These are phyloP conservation scores for Nakazawaea laoshanensis DNA, from an alignment of 805 yeast species.

Conservation along the genomic window DNA sequence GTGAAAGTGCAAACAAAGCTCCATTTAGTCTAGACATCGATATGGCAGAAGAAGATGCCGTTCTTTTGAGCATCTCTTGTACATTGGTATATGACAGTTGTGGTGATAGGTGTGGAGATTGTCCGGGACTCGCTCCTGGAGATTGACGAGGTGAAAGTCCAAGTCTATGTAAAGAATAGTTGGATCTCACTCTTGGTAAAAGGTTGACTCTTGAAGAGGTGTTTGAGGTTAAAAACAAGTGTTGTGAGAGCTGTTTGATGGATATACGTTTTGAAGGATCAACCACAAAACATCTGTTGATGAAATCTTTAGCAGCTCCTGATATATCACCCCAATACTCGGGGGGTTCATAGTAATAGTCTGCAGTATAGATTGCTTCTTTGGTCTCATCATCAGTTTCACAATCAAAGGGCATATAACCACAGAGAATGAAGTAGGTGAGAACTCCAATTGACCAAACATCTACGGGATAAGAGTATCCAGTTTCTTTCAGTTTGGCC, in stretches of 20 bases:
- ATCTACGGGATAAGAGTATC: slow-evolving; percentile 66
- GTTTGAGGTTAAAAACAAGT: slow-evolving; percentile 40
- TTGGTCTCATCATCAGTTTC: slow-evolving; percentile 84
- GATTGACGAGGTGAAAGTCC: slow-evolving; percentile 11
- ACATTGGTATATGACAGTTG: slow-evolving; percentile 8
- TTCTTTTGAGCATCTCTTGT: slow-evolving; percentile 5
- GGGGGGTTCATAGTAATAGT: slow-evolving; percentile 69
- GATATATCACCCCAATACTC: slow-evolving; percentile 74
- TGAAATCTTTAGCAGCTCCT: slow-evolving; percentile 58
- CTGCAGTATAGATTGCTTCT: slow-evolving; percentile 61
- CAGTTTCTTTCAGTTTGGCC: slow-evolving; percentile 30
- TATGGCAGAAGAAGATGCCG: slow-evolving; percentile 7
- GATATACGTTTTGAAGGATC: slow-evolving; percentile 37
- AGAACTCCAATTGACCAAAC: slow-evolving; percentile 80
- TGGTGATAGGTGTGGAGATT: slow-evolving; percentile 10
- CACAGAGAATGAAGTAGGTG: slow-evolving; percentile 70
- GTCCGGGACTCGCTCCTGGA: slow-evolving; percentile 7
- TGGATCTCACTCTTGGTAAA: slow-evolving; percentile 9
- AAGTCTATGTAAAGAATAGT: slow-evolving; percentile 9
- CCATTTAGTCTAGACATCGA: slow-evolving; percentile 8
- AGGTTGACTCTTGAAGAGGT: slow-evolving; percentile 5
- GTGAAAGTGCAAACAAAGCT: slow-evolving; percentile 1
- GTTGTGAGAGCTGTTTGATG: slow-evolving; percentile 68
- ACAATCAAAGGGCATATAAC: slow-evolving; percentile 85
- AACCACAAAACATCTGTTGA: slow-evolving; percentile 50